phyloP scores from a whole-genome alignment of 1,139 yeast genomes.

The Lodderomyces theae region DNA sequence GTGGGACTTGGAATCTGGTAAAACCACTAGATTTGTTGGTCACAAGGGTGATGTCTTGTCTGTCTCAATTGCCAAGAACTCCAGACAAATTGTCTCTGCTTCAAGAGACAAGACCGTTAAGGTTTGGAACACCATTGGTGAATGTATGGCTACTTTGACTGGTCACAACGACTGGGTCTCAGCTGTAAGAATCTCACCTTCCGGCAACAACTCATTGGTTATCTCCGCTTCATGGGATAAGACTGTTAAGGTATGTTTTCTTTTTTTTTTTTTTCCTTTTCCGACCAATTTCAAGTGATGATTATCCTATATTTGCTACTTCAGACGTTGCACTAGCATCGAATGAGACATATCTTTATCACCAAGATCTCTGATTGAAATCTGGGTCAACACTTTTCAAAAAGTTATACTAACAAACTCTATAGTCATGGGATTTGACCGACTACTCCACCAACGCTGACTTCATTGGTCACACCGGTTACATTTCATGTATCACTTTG shows the following conservation, averaged over 20 bases:
- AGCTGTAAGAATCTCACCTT: slow-evolving; percentile 93
- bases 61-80: slow-evolving; percentile 94
- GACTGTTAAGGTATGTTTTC: slow-evolving; percentile 91
- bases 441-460: slow-evolving; percentile 90
- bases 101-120: slow-evolving; percentile 99
- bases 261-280: slow-evolving; percentile 17
- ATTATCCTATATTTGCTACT: slow-evolving; percentile 90
- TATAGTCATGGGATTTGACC: slow-evolving; percentile 90
- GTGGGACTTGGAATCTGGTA: slow-evolving; percentile 97
- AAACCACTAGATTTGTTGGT: slow-evolving; percentile 95
- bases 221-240: slow-evolving; percentile 99
- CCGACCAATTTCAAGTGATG: slow-evolving; percentile 50
- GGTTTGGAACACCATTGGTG: slow-evolving; percentile 99
- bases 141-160: slow-evolving; percentile 90
- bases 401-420: slow-evolving; percentile 20
- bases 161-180: slow-evolving; percentile 99
- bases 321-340: slow-evolving; percentile 75
- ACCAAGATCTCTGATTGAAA: slow-evolving; percentile 95
- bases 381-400: slow-evolving; percentile 2
- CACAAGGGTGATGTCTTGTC: slow-evolving; percentile 98
- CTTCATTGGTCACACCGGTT: slow-evolving; percentile 99
- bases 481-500: slow-evolving; percentile 95
- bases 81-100: slow-evolving; percentile 98
- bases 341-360: slow-evolving; percentile 95
- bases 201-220: slow-evolving; percentile 67